Evolutionary conservation across 495 filamentous ascomycete genomes (phyloP).

Genomic region (Hypoxylon fuscum): DNA sequence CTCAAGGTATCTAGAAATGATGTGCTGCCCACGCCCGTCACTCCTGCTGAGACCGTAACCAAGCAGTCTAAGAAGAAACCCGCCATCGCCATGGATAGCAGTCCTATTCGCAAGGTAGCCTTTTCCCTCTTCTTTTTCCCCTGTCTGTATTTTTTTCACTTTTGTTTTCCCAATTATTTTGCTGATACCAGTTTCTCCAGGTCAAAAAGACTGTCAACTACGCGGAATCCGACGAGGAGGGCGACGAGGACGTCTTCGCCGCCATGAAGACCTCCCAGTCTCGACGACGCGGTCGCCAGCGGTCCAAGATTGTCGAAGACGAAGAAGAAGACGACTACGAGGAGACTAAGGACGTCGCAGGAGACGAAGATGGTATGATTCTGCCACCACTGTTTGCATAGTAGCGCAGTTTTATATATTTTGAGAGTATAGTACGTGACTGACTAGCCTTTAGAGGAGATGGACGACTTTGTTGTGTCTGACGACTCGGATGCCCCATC

Average conservation of each 20-base stretch:
- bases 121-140: not conserved
- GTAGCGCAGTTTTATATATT: too few relatives aligned
- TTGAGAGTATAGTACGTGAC: too few relatives aligned
- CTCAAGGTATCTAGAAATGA: constrained; percentile 56
- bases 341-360: constrained; percentile 62
- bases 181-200: constrained; percentile 45
- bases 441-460: constrained; percentile 67
- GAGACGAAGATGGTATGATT: constrained; percentile 68
- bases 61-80: constrained; percentile 37
- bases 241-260: constrained; percentile 67
- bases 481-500: constrained; percentile 78
- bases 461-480: constrained; percentile 88
- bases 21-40: constrained; percentile 47
- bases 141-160: too few relatives aligned
- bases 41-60: constrained; percentile 49
- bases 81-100: constrained; percentile 53
- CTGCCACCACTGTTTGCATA: too few relatives aligned
- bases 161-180: not conserved
- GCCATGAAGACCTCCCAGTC: constrained; percentile 47
- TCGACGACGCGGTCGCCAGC: constrained; percentile 45
- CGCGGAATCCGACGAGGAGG: constrained; percentile 69
- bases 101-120: constrained; percentile 68
- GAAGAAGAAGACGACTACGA: constrained; percentile 83
- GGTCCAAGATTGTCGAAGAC: constrained; percentile 50
- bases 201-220: constrained; percentile 67